A percentile compares a stretch with the other conserved stretches of the same genome.
Conservation (phyloP, 345 rosid genomes). For the Brassica juncea region DNA sequence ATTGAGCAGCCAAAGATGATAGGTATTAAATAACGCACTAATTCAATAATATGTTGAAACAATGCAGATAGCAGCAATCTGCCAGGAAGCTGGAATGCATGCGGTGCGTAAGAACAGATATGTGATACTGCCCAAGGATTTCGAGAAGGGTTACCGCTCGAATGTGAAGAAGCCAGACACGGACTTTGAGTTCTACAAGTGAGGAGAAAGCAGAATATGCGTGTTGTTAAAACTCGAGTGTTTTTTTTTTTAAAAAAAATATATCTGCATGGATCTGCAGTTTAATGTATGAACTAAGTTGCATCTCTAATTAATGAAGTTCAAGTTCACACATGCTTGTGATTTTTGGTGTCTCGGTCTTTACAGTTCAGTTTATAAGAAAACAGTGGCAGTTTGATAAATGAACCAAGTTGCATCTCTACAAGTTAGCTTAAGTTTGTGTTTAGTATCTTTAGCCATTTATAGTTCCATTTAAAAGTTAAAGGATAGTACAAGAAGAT, state of each 20-base stretch:
- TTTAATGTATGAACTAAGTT: slow-evolving; percentile 35
- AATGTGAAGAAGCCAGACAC: slow-evolving; percentile 99
- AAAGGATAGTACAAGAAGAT: no score
- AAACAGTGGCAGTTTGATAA: slow-evolving; percentile 14
- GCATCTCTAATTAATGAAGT: slow-evolving; percentile 24
- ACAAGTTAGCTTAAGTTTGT: background rate
- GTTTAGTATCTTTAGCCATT: slow-evolving; percentile 16
- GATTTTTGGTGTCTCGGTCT: background rate
- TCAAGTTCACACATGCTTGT: background rate
- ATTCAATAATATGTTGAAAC: background rate
- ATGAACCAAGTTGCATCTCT: slow-evolving; percentile 30
- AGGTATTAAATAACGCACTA: background rate
- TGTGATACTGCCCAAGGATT: slow-evolving; percentile 93
- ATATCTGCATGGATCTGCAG: slow-evolving; percentile 26
- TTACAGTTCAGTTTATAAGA: slow-evolving; percentile 19
- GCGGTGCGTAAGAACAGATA: slow-evolving; percentile 98
- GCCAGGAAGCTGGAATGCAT: slow-evolving; percentile 99
- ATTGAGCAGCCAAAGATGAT: background rate
- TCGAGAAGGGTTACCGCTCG: slow-evolving; percentile 94
- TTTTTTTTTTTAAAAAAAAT: slow-evolving; percentile 22
- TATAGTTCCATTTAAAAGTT: background rate
- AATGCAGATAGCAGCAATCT: slow-evolving; percentile 87
- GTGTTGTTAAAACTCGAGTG: slow-evolving; percentile 22
- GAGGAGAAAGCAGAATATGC: slow-evolving; percentile 35
- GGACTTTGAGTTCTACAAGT: slow-evolving; percentile 94